These are phyloP conservation scores for Penicillium expansum DNA, from an alignment of 2,329 filamentous ascomycete genomes.

Conservation along the genomic window DNA sequence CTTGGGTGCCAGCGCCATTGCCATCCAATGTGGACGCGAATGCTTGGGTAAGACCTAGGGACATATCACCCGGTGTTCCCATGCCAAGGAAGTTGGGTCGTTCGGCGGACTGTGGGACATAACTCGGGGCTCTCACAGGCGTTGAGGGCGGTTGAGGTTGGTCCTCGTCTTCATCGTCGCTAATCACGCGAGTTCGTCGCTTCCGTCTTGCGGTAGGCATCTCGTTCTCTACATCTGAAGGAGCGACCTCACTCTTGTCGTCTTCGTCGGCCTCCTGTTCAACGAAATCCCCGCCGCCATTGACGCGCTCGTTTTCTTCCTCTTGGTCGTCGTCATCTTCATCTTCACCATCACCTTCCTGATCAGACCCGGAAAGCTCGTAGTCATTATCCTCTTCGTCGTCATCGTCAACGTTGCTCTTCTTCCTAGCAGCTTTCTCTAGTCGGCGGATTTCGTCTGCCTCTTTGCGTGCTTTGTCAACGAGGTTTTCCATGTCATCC, in stretches of 20 bases:
- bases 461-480: conserved; percentile 79
- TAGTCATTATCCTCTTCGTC: conserved; percentile 51
- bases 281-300: conserved; percentile 20
- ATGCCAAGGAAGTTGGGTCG: conserved; percentile 65
- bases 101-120: conserved; percentile 32
- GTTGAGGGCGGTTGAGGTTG: conserved; percentile 36
- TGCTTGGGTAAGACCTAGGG: conserved; percentile 78
- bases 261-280: conserved; percentile 43
- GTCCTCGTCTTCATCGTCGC: conserved; percentile 64
- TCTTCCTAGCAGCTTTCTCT: conserved; percentile 71
- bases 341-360: conserved; percentile 40
- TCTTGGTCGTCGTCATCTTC: conserved; percentile 35
- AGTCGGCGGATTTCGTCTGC: conserved; percentile 73
- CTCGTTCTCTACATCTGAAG: conserved; percentile 45
- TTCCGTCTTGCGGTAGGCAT: conserved; percentile 52
- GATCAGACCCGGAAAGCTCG: conserved; percentile 49
- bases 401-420: conserved; percentile 56
- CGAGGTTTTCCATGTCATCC: conserved; percentile 80
- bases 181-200: conserved; percentile 57
- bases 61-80: conserved; percentile 47
- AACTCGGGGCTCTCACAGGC: conserved; percentile 31
- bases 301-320: conserved; percentile 19
- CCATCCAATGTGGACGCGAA: conserved; percentile 86
- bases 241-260: conserved; percentile 25
- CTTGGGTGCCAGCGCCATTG: conserved; percentile 44